Conservation (phyloP, 108 stramenopile genomes). For the Cyclotella cryptica region DNA sequence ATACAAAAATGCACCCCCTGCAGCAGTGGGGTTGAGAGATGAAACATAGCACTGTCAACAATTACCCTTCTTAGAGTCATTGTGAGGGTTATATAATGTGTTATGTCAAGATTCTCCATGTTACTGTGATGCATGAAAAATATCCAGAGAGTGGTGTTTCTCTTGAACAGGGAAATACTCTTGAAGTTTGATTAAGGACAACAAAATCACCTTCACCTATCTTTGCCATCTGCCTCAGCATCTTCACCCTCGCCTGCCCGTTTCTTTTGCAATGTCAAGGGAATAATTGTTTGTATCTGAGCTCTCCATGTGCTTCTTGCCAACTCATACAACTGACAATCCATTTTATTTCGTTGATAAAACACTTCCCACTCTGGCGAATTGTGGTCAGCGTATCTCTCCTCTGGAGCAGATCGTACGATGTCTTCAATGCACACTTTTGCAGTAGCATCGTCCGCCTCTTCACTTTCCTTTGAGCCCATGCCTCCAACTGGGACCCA, state of each 20-base stretch:
- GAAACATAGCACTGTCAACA: too few species aligned
- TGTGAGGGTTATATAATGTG: too few species aligned
- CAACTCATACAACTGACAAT: constrained; percentile 61
- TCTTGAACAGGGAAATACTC: too few species aligned
- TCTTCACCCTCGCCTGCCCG: constrained; percentile 48
- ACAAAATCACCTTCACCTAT: background rate
- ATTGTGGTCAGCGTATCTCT: constrained; percentile 55
- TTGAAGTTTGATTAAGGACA: too few species aligned
- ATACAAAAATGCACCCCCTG: too few species aligned
- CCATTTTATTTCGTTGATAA: constrained; percentile 52
- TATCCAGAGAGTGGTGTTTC: too few species aligned
- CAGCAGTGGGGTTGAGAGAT: too few species aligned
- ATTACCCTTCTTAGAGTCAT: too few species aligned
- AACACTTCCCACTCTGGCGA: constrained; percentile 52
- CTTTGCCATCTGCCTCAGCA: constrained; percentile 33
- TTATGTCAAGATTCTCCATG: too few species aligned
- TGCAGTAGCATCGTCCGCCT: constrained; percentile 32
- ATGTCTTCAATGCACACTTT: constrained; percentile 48
- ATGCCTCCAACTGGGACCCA: constrained; percentile 45
- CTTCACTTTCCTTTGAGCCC: constrained; percentile 43
- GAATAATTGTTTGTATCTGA: constrained; percentile 64
- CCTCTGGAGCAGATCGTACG: constrained; percentile 26
- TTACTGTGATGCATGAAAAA: too few species aligned
- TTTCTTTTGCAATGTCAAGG: constrained; percentile 45
- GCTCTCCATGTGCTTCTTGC: constrained; percentile 60